phyloP scores from a whole-genome alignment of 2,329 filamentous ascomycete genomes.

The Diaporthe humulicola region DNA sequence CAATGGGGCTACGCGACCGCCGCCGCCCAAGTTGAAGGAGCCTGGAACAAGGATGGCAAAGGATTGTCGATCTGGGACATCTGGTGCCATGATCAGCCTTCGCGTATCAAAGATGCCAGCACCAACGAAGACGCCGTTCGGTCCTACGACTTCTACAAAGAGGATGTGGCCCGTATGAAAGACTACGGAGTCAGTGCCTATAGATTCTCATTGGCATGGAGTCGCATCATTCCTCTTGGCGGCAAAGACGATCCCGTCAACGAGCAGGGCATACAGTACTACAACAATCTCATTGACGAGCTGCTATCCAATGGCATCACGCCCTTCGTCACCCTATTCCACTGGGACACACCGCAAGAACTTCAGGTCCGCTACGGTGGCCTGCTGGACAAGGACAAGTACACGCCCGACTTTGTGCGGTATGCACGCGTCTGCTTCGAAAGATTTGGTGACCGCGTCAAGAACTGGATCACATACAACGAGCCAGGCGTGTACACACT shows the following conservation, averaged over 20 bases:
- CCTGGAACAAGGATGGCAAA: constrained; percentile 57
- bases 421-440: constrained; percentile 72
- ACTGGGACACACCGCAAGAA: constrained; percentile 74
- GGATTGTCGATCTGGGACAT: constrained; percentile 57
- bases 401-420: constrained; percentile 69
- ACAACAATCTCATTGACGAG: constrained; percentile 72
- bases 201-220: constrained; percentile 75
- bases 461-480: constrained; percentile 66
- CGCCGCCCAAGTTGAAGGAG: constrained; percentile 57
- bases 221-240: constrained; percentile 73
- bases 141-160: constrained; percentile 57
- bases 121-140: constrained; percentile 54
- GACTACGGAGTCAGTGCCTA: constrained; percentile 70
- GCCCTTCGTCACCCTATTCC: constrained; percentile 73
- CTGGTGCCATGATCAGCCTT: constrained; percentile 52
- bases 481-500: constrained; percentile 51
- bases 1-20: constrained; percentile 57
- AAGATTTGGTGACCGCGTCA: constrained; percentile 68
- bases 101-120: constrained; percentile 55
- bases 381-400: constrained; percentile 72
- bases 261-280: constrained; percentile 70
- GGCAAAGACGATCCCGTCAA: constrained; percentile 74
- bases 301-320: constrained; percentile 68
- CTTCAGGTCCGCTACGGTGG: constrained; percentile 72
- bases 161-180: constrained; percentile 72